Base-by-base conservation (phyloP, 345 rosid genomes). In the Bruguiera sexangula region DNA sequence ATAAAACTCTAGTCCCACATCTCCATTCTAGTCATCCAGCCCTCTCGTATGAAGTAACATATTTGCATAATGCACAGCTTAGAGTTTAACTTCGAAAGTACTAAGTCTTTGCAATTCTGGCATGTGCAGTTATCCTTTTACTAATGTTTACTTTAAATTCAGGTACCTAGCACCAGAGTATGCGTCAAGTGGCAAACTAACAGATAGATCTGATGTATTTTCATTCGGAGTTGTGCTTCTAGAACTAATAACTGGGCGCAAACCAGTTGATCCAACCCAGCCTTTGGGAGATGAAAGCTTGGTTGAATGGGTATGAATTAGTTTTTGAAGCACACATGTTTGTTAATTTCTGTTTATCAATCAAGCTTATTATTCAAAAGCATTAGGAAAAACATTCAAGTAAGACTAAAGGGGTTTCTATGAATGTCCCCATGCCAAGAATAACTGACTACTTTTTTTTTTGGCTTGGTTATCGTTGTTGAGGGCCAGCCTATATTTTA, bases 111-210 rank as follows among this genome's bases (percentile, higher is more conserved):
- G 52, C 34, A 19, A 24, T 31, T 31, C 51, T 20, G 60, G n/a
- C 69, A 60, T 9, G 31, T 37, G 43, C 30, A 20, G 13, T 37
- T 11, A 54, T 11, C 43, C n/a, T 9, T 70, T 34, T 26, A n/a
- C 54, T 24, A 29, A 54, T 24, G 15, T 20, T 52, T 9, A 59
- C 22, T 39, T 67, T 68, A 72, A 34, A 31, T 79, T 77, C 81
- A 96, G 99, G 83, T 95, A 95, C 72, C 22, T 95, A 55, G 99
- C 99, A 66, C 98, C 99, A 30, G 99, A 92, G 79, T 92, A 96
- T 78, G 99, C 99, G 62, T 83, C 89, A 21, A 96, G 98, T 51
- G 99, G 99, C 65, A 96, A 96, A 71, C 72, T 96, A 76, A 92
- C 97, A 1, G 98, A 92, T 77, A 85, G 93, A 79, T 96, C 98